Conservation (phyloP, 495 filamentous ascomycete genomes). For the Tuber aestivum region DNA sequence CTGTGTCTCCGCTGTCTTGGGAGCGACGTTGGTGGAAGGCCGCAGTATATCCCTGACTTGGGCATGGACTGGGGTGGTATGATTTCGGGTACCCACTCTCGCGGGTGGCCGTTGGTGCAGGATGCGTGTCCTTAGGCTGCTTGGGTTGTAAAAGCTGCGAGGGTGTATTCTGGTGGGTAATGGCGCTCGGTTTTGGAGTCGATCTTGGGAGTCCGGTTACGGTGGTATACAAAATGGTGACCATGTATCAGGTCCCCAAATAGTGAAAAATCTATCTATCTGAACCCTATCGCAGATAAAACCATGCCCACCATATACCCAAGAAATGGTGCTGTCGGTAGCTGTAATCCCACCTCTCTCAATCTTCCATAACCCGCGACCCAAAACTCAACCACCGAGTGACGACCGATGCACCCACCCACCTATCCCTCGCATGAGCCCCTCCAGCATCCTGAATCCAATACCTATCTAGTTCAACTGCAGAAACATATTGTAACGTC, state of each 20-base stretch:
- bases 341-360: too few species aligned
- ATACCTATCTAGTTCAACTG: background rate
- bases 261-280: too few species aligned
- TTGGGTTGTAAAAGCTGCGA: background rate
- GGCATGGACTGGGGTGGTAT: background rate
- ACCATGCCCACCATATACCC: too few species aligned
- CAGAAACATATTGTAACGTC: background rate
- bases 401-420: background rate
- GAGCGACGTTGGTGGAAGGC: background rate
- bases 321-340: too few species aligned
- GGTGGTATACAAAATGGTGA: too few species aligned
- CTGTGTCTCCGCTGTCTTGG: background rate
- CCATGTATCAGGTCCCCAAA: too few species aligned
- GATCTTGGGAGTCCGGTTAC: too few species aligned
- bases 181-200: too few species aligned
- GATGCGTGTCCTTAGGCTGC: background rate
- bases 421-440: background rate
- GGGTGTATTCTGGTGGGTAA: too few species aligned
- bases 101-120: background rate
- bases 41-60: background rate
- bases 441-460: background rate
- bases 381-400: background rate
- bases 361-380: background rate
- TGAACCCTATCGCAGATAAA: too few species aligned
- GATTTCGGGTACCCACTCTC: background rate